Conservation (phyloP, 192 early-diverging fungal genomes). For the Coemansia sp. region DNA sequence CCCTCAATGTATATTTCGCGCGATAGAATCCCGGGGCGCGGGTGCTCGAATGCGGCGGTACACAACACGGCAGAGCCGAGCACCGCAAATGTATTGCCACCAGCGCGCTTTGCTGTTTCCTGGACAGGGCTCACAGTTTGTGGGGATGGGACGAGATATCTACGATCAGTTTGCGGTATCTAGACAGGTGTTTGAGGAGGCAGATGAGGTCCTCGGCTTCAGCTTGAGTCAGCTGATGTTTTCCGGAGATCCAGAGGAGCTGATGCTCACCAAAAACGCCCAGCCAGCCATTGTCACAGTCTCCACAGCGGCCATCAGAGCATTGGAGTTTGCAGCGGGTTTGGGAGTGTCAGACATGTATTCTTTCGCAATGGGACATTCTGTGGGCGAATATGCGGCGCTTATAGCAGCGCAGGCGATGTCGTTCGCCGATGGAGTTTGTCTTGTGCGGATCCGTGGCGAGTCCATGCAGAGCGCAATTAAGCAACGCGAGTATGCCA, state of each 20-base stretch:
- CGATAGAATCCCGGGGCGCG: not conserved
- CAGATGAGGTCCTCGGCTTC: slow-evolving; percentile 78
- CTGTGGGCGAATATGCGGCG: slow-evolving; percentile 89
- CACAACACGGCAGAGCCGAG: not conserved
- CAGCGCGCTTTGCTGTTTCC: slow-evolving; percentile 50
- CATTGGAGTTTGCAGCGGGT: slow-evolving; percentile 80
- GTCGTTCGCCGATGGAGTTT: slow-evolving; percentile 76
- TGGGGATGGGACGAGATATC: slow-evolving; percentile 92
- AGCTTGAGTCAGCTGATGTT: slow-evolving; percentile 80
- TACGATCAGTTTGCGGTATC: slow-evolving; percentile 72
- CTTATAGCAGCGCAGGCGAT: slow-evolving; percentile 67
- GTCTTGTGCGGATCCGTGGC: slow-evolving; percentile 82
- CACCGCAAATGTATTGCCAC: slow-evolving; percentile 37
- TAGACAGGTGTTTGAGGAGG: slow-evolving; percentile 82
- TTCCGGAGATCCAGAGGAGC: slow-evolving; percentile 68
- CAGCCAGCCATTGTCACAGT: slow-evolving; percentile 93
- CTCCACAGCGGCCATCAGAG: slow-evolving; percentile 81
- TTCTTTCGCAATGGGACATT: slow-evolving; percentile 86
- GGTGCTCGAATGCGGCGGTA: not conserved
- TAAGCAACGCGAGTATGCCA: slow-evolving; percentile 71
- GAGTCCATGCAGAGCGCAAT: slow-evolving; percentile 82
- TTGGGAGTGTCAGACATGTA: slow-evolving; percentile 71
- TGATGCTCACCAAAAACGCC: slow-evolving; percentile 73
- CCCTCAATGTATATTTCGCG: slow-evolving; percentile 2
- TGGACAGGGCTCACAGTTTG: slow-evolving; percentile 80